phyloP scores from a whole-genome alignment of 768 basidiomycete species.

The Lactifluus rugatus region DNA sequence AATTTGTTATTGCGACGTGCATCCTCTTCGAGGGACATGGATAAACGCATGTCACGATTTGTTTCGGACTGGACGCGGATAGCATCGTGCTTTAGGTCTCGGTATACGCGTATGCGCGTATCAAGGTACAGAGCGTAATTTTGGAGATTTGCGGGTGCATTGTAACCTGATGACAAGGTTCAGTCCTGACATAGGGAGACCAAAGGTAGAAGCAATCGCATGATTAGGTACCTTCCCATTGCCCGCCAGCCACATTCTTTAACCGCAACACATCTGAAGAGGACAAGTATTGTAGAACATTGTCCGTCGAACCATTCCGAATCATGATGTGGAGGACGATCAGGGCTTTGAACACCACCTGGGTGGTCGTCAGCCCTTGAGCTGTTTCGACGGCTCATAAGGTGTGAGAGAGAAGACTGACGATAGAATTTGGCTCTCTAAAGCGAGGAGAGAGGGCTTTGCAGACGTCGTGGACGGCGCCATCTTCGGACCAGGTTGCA shows the following conservation, averaged over 20 bases:
- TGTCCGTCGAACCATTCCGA: constrained; percentile 92
- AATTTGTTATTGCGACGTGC: constrained; percentile 4
- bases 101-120: constrained; percentile 76
- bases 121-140: constrained; percentile 87
- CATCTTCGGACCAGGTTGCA: constrained; percentile 95
- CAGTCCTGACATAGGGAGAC: background rate
- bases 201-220: background rate
- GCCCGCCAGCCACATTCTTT: constrained; percentile 68
- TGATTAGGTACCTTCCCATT: constrained; percentile 69
- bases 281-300: constrained; percentile 76
- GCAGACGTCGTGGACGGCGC: constrained; percentile 87
- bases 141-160: constrained; percentile 76
- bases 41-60: constrained; percentile 76
- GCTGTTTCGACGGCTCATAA: background rate
- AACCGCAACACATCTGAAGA: constrained; percentile 73
- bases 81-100: constrained; percentile 88
- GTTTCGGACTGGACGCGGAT: constrained; percentile 88
- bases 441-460: constrained; percentile 77
- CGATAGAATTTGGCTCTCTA: constrained; percentile 85
- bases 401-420: constrained; percentile 32
- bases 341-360: constrained; percentile 98
- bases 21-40: constrained; percentile 52
- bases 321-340: constrained; percentile 96
- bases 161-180: constrained; percentile 48
- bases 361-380: constrained; percentile 2